Evolutionary conservation across 352 stramenopile genomes (phyloP).

Genomic region (Globisporangium abappressorium): DNA sequence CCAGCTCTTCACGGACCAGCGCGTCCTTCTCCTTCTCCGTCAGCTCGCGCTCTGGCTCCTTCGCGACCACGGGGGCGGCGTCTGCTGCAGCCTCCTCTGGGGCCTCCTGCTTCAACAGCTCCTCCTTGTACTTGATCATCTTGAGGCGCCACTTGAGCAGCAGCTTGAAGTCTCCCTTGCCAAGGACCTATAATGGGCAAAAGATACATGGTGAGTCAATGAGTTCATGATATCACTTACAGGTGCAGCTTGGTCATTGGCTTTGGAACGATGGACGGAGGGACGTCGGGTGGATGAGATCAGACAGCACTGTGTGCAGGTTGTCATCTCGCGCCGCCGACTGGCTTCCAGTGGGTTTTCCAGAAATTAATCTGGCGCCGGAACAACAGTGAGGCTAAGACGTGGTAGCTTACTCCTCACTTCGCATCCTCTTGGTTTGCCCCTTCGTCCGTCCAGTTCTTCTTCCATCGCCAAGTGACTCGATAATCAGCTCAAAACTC

Average conservation of each 20-base stretch:
- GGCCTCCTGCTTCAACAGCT: slow-evolving; percentile 65
- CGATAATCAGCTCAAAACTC: slow-evolving; percentile 9
- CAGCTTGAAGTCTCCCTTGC: slow-evolving; percentile 97
- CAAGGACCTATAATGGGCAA: slow-evolving; percentile 81
- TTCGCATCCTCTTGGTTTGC: slow-evolving; percentile 22
- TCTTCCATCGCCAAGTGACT: neutral
- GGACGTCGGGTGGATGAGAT: slow-evolving; percentile 29
- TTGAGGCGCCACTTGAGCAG: slow-evolving; percentile 97
- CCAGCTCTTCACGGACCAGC: slow-evolving; percentile 79
- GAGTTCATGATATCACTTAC: neutral
- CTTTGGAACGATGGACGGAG: neutral
- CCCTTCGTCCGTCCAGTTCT: neutral
- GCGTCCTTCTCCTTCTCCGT: slow-evolving; percentile 82
- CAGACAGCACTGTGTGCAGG: slow-evolving; percentile 71
- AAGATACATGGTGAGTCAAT: neutral
- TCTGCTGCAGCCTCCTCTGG: slow-evolving; percentile 31
- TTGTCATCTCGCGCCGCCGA: slow-evolving; percentile 58
- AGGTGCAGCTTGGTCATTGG: neutral
- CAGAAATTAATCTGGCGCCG: slow-evolving; percentile 85
- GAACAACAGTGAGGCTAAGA: slow-evolving; percentile 88
- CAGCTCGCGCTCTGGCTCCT: slow-evolving; percentile 52
- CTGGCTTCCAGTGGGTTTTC: slow-evolving; percentile 90
- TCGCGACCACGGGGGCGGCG: neutral
- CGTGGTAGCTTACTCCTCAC: slow-evolving; percentile 81
- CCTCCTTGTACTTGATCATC: slow-evolving; percentile 88